These are phyloP conservation scores for Pseudisothecium myosuroides DNA, from an alignment of 225 moss, liverwort and hornwort genomes.

Conservation along the genomic window DNA sequence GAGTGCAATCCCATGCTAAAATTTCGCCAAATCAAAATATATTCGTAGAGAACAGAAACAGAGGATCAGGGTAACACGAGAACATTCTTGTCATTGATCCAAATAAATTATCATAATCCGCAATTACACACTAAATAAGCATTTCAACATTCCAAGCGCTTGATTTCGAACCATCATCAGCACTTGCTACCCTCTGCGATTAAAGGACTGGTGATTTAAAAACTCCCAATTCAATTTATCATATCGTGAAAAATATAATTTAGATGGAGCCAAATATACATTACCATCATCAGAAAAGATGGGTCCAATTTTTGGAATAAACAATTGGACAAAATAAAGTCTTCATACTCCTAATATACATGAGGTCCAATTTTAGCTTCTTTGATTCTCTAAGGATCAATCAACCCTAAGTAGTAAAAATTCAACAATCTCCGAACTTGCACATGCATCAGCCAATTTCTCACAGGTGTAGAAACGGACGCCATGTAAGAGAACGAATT, in stretches of 20 bases:
- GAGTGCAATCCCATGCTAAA: background rate
- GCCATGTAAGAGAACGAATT: background rate
- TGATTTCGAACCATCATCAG: background rate
- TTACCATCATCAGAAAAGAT: background rate
- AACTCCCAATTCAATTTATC: background rate
- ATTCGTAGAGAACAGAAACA: background rate
- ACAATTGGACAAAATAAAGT: background rate
- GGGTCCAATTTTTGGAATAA: background rate
- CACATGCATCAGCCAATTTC: background rate
- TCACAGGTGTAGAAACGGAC: background rate
- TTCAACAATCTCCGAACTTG: background rate
- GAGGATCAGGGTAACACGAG: background rate
- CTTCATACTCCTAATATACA: background rate
- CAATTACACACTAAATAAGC: background rate
- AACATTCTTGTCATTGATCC: background rate
- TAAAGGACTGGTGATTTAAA: background rate
- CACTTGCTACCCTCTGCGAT: background rate
- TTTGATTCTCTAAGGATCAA: background rate
- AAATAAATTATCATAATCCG: too few species aligned
- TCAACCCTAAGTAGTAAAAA: background rate
- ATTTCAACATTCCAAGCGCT: background rate
- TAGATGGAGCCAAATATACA: background rate
- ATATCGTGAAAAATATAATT: background rate
- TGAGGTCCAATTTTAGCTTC: background rate
- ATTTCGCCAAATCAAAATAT: background rate